Evolutionary conservation across 148 eudicot genomes (phyloP), one percentile per base, ranked within the genome.

Genomic region (Arbutus unedo): DNA sequence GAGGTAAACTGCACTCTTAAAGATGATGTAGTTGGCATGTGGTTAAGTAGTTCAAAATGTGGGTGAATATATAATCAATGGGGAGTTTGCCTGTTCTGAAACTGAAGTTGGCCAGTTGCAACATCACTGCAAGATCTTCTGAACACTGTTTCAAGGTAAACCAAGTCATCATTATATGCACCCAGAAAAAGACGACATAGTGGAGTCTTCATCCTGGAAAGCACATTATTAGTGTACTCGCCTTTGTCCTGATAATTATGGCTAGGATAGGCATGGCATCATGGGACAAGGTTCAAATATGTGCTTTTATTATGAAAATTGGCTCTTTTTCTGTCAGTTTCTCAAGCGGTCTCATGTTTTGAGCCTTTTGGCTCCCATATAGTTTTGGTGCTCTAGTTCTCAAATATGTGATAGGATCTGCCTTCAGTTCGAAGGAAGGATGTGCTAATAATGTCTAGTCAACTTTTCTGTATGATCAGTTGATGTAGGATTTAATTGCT

Each of bases 361-460:
- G 60, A 25, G 70, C 25, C 70, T 57, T 74, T 31, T 74, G 56
- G 16, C 23, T 23, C 45, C n/a, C 3, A 2, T 31, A 13, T 38
- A 53, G 25, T 54, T 76, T 76, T 53, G n/a, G 38, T 76, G 47
- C 47, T 76, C 62, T 19, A 54, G 47, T 25, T 75, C 78, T 75
- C 44, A 50, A 8, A 25, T 6, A 7, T 48, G 47, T 6, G 44
- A 15, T 53, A 2, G 14, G 62, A 31, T 18, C 79, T 21, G 71
- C 68, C 73, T 60, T 23, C 56, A 48, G 74, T 79, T 79, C 73
- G 19, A 47, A 48, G n/a, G 57, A 16, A 23, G 55, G n/a, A 13
- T 45, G 53, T 44, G 72, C 81, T 62, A 47, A 16, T 59, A 5
- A n/a, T 47, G 3, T 79, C 21, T 44, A 57, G 51, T 60, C n/a